Base-by-base conservation (phyloP, 495 filamentous ascomycete species). In the Xylona heveae region DNA sequence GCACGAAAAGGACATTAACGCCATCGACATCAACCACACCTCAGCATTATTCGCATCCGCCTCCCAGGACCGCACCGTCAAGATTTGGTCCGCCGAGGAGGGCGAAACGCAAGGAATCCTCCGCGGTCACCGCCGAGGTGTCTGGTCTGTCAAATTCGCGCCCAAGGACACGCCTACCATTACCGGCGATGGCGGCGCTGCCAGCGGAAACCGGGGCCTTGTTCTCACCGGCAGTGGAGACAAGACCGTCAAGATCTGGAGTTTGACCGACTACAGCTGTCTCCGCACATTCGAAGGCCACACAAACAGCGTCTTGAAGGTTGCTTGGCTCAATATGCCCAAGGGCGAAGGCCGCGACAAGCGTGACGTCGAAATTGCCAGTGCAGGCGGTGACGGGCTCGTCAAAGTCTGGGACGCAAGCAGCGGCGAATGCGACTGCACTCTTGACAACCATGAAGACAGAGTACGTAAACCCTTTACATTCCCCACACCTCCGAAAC, bases 1-100 rank as follows among this genome's bases (percentile, higher is more conserved):
- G 2, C 88, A 99, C 50, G 88, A 99, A 36, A 99, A 95, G 42
- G 88, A 99, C 40, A 99, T 99, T 56, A 99, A 99, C 41, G 81
- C 88, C 3, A 58, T 99, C 12, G 80, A 88, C 35, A 60, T 84
- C 21, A 76, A 74, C 40, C 64, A 71, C 16, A 58, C 61, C 9
- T 64, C 64, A 9, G 59, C 62, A 10, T 51, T 91, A 1, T 93
- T 95, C 49, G 88, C 90, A 8, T 92, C 84, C 0, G 88, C 88
- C 22, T 94, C 85, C 7, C 88, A 95, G 51, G 88, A 99, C 51
- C 74, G 78, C 33, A 90, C 81, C 0, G 81, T 93, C 38, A 95
- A 95, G 56, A 92, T 99, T 30, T 95, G 83, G 79, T 78, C 79
- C 10, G 59, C 71, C 6, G 75, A 85, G 42, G 76, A 79, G 37